Evolutionary conservation across 1,284 basidiomycete genomes (phyloP), one percentile per base, ranked within the genome.

Genomic region (Papiliotrema terrestris): DNA sequence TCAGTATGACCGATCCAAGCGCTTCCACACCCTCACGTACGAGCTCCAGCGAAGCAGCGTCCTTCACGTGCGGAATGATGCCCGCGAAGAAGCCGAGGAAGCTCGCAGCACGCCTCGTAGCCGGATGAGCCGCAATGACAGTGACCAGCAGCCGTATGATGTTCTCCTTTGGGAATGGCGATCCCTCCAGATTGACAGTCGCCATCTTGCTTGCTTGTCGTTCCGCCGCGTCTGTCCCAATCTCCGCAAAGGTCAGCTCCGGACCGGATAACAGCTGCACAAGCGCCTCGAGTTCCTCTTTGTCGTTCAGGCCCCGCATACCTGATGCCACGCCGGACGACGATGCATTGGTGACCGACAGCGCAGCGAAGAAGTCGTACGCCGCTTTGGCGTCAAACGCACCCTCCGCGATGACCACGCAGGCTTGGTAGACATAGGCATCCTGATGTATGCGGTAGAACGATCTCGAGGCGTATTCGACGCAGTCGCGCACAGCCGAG

Each of bases 381-480:
- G 69, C 82, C 19, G 80, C 74, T 2, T 75, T 74, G 1, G 84
- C 79, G 20, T 84, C 70, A 53, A 79, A 78, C 26, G 83, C 72
- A 23, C 86, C 69, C 54, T 83, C 83, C 0, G 84, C 81, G 19
- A 83, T 80, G 55, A 86, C 86, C 52, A 89, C 77, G 49, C 68
- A 71, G 29, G 82, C 82, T 68, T 90, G 88, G 68, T 88, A 89
- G 41, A 89, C 78, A 65, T 89, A 89, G 0, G 84, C 80, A 48
- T 89, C 87, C 58, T 83, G 80, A 66, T 91, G 88, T 2, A 88
- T 79, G 3, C 86, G 84, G 61, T 85, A 87, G 74, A 90, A 89
- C 8, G 86, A 83, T 62, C 83, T 83, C 53, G 82, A 74, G 2
- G 85, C 82, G 63, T 88, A 89, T 69, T 89, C 86, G 54, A 91